phyloP scores from a whole-genome alignment of 2,329 filamentous ascomycete species.

The Pseudopyrenochaeta lycopersici region DNA sequence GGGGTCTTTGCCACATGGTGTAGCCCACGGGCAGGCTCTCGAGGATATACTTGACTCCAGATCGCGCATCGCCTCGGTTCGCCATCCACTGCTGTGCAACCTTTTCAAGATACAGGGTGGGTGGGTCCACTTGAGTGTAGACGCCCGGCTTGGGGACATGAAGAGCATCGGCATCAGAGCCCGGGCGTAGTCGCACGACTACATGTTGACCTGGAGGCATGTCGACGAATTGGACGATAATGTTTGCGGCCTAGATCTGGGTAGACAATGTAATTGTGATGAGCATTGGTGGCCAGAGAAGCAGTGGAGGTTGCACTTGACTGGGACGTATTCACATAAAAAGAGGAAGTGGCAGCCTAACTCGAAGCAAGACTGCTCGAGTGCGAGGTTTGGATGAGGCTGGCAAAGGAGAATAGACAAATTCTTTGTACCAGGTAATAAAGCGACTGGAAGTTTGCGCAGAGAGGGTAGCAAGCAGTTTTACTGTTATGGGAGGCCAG shows the following conservation, averaged over 20 bases:
- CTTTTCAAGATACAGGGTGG: constrained; percentile 56
- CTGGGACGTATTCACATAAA: too few relatives aligned
- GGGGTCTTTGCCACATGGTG: constrained; percentile 58
- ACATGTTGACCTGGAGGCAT: constrained; percentile 14
- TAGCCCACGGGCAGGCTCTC: constrained; percentile 65
- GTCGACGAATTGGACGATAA: background rate
- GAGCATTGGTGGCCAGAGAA: too few relatives aligned
- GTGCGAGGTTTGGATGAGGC: too few relatives aligned
- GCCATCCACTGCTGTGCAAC: constrained; percentile 60
- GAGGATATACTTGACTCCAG: constrained; percentile 58
- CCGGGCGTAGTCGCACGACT: constrained; percentile 33
- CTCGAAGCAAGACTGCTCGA: too few relatives aligned
- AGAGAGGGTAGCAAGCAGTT: background rate
- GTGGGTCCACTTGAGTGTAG: constrained; percentile 51
- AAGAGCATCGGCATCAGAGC: constrained; percentile 47
- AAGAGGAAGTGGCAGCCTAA: too few relatives aligned
- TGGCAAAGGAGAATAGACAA: background rate
- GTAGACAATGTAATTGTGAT: too few relatives aligned
- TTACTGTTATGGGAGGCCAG: constrained; percentile 1
- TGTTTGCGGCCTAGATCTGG: background rate
- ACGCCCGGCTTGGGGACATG: constrained; percentile 30
- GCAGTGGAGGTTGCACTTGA: too few relatives aligned
- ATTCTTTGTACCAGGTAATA: background rate
- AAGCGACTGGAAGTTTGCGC: background rate
- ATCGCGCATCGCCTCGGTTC: constrained; percentile 46